Evolutionary conservation across 805 yeast species (phyloP).

Genomic region (Blastobotrys robertii): DNA sequence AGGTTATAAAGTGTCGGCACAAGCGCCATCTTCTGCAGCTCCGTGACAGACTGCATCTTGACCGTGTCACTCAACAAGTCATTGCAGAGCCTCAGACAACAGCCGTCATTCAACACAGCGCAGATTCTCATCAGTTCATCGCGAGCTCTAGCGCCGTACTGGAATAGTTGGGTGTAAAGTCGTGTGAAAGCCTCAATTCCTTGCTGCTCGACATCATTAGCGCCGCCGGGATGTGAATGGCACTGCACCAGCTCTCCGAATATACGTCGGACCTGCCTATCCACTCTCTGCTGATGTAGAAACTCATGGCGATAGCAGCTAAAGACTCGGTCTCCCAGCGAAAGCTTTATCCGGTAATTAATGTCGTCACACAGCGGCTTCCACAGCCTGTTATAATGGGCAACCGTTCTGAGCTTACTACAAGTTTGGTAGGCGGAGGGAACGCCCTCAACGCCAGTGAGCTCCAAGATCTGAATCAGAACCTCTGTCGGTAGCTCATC

Average conservation of each 20-base stretch:
- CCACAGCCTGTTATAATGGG: constrained; percentile 1
- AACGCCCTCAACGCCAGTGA: neutral
- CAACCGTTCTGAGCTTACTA: neutral
- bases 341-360: neutral
- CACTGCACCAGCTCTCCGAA: neutral
- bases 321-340: neutral
- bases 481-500: constrained; percentile 3
- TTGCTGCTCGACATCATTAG: neutral
- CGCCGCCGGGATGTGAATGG: neutral
- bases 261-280: neutral
- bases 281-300: constrained; percentile 1
- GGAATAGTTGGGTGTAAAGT: neutral
- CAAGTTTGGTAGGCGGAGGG: neutral
- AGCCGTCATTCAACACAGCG: neutral
- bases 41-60: no score
- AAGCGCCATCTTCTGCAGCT: no score
- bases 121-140: neutral
- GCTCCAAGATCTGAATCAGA: constrained; percentile 1
- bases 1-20: no score
- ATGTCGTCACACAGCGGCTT: neutral
- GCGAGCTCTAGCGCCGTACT: no score
- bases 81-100: no score
- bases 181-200: neutral
- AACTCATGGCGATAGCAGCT: neutral
- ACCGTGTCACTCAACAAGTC: no score